Percentiles rank a stretch among this genome's conserved stretches.
Conservation (phyloP, 2,329 filamentous ascomycete species). For the Stromatinia cepivora region DNA sequence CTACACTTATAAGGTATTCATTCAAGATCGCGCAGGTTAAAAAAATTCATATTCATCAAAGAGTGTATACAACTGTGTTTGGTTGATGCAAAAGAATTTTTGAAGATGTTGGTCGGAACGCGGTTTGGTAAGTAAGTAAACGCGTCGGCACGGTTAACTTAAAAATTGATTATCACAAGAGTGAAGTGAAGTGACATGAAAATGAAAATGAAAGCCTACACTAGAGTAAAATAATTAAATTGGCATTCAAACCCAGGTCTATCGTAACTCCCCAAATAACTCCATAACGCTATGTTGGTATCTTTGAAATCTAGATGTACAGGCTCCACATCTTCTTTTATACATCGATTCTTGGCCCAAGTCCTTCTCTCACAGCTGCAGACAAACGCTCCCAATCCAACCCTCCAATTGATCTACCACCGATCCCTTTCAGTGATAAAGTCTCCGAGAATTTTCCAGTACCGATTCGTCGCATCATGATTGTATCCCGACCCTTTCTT, state of each 20-base stretch:
- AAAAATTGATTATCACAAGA: constrained; percentile 13
- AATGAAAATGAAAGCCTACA: not conserved
- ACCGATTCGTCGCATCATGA: constrained; percentile 72
- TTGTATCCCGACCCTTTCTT: constrained; percentile 68
- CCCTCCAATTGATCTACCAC: constrained; percentile 33
- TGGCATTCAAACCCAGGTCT: not conserved
- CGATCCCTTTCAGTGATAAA: constrained; percentile 46
- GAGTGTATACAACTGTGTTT: constrained; percentile 6
- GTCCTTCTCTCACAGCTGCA: constrained; percentile 36
- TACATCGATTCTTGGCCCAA: constrained; percentile 35
- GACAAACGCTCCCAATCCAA: constrained; percentile 38
- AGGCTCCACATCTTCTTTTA: constrained; percentile 5
- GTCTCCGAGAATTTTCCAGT: constrained; percentile 59
- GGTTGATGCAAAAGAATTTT: not conserved
- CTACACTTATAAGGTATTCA: constrained; percentile 13
- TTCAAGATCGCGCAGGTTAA: constrained; percentile 3
- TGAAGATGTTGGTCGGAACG: constrained; percentile 14
- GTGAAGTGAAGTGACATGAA: not conserved
- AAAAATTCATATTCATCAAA: not conserved
- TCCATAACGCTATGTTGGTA: constrained; percentile 26
- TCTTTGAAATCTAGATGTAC: constrained; percentile 20
- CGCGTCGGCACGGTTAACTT: constrained; percentile 6
- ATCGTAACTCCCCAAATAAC: constrained; percentile 17
- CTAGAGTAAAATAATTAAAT: constrained; percentile 1
- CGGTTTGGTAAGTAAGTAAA: not conserved